These are phyloP conservation scores for Pseudogymnoascus sp. DNA, from an alignment of 2,329 filamentous ascomycete species.

Conservation along the genomic window DNA sequence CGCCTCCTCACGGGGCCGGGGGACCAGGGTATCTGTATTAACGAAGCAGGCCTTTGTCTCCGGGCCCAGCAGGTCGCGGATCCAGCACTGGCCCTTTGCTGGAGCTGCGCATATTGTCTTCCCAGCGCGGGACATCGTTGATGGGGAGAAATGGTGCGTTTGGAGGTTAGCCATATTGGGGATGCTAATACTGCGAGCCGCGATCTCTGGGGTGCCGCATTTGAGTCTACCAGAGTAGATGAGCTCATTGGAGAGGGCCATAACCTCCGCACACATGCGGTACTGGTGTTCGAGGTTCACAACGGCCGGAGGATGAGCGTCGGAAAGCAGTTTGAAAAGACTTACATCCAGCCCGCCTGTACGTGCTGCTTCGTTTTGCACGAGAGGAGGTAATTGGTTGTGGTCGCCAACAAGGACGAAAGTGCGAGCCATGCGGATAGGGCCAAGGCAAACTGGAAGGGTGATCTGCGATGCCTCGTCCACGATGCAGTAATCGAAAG, in stretches of 20 bases:
- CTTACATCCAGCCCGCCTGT: slow-evolving; percentile 84
- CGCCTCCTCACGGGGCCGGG: slow-evolving; percentile 60
- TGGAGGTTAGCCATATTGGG: slow-evolving; percentile 57
- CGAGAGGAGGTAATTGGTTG: slow-evolving; percentile 87
- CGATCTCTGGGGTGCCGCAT: slow-evolving; percentile 74
- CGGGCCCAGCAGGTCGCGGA: slow-evolving; percentile 63
- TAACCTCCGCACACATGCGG: slow-evolving; percentile 95
- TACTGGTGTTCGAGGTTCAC: slow-evolving; percentile 94
- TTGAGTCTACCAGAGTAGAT: slow-evolving; percentile 89
- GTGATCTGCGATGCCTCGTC: slow-evolving; percentile 98
- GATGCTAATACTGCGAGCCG: slow-evolving; percentile 59
- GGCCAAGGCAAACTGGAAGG: slow-evolving; percentile 85
- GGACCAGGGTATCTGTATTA: slow-evolving; percentile 72
- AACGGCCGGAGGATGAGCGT: slow-evolving; percentile 77
- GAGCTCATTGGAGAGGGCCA: slow-evolving; percentile 84
- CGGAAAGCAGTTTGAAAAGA: slow-evolving; percentile 87
- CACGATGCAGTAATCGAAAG: slow-evolving; percentile 97
- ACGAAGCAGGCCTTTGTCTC: slow-evolving; percentile 73
- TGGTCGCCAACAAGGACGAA: slow-evolving; percentile 97
- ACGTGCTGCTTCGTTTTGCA: slow-evolving; percentile 83
- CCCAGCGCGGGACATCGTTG: slow-evolving; percentile 36
- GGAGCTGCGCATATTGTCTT: slow-evolving; percentile 50
- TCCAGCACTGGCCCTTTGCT: slow-evolving; percentile 55
- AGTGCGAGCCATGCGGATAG: slow-evolving; percentile 83
- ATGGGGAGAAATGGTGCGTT: slow-evolving; percentile 50